These are phyloP conservation scores for Nannochloropsis gaditana DNA, from an alignment of 108 stramenopile species.

Conservation along the genomic window DNA sequence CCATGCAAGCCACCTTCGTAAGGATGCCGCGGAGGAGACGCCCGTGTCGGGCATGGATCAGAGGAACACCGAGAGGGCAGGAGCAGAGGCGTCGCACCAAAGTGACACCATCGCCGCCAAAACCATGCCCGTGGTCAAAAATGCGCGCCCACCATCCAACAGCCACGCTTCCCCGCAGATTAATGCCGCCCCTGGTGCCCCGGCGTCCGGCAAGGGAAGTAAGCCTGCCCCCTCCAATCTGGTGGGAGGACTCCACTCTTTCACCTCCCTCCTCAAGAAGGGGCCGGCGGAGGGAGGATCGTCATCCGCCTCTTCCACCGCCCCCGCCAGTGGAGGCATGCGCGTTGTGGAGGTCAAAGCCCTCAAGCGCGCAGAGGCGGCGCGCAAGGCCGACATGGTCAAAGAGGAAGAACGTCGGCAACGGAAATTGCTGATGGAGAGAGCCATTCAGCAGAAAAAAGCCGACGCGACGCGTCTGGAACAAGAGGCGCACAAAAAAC, in stretches of 20 bases:
- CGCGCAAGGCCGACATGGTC: neutral
- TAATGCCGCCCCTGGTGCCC: neutral
- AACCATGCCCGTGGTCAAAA: too few relatives aligned
- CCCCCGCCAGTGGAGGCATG: neutral
- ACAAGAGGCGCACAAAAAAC: neutral
- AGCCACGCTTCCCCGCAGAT: too few relatives aligned
- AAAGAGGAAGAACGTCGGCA: neutral
- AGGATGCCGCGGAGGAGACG: too few relatives aligned
- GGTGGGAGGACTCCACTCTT: neutral
- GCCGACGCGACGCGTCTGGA: neutral
- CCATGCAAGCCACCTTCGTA: too few relatives aligned
- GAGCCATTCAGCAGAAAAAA: slow-evolving; percentile 14
- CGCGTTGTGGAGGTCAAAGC: neutral
- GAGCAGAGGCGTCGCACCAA: too few relatives aligned
- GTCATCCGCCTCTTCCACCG: neutral
- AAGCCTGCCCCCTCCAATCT: slow-evolving; percentile 17
- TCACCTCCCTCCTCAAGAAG: slow-evolving; percentile 14
- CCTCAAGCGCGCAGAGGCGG: neutral
- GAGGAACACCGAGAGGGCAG: too few relatives aligned
- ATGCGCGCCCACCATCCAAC: too few relatives aligned
- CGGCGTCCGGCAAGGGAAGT: neutral
- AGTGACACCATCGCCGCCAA: too few relatives aligned
- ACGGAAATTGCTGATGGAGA: slow-evolving; percentile 13
- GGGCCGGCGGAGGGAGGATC: slow-evolving; percentile 16
- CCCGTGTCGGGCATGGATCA: too few relatives aligned